Base-by-base conservation (phyloP, 129 eudicot species). In the Centrapalus pauciflorus region DNA sequence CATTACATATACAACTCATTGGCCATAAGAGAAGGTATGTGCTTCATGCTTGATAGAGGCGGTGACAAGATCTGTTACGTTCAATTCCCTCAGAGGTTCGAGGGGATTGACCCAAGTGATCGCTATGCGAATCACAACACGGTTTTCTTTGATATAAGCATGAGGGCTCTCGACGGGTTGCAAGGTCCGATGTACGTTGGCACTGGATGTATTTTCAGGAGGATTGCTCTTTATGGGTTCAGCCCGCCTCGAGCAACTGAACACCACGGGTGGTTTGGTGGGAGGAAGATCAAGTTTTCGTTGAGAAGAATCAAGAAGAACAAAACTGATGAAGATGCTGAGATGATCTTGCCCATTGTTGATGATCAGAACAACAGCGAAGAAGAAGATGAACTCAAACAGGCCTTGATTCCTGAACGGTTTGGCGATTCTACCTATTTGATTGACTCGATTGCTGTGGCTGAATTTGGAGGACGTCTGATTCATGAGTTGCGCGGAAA, bases 1-100 rank as follows among this genome's bases (percentile, higher is more conserved):
- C 97, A 86, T 77, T 86, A 86, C 75, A 76, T 90, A 20, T 81
- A 86, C 45, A 90, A 90, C 73, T 79, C 95, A n/a, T 30, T 70
- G 57, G 97, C 97, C 4, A 2, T 86, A 6, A 72, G 86, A 26
- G 97, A 86, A 73, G 97, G 97, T 46, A 90, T 90, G 97, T 90
- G 97, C 41, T 90, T 86, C 40, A 90, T 86, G 97, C 89, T 90
- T 7, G 97, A 90, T 68, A 55, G 91, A 27, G 97, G 97, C 0
- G 97, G 97, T 10, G 97, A 90, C 69, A 90, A 80, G 76, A 86
- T 90, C 43, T 83, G 84, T 52, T 83, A 83, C 48, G 84, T 83
- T 50, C 84, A 83, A 30, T 83, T 79, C 49, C 88, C 88, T 0
- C 88, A 83, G 7, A 58, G 88, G 33, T 83, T 83, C 34, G 88